Evolutionary conservation across 2,329 filamentous ascomycete species (phyloP).

Genomic region (Fusarium napiforme): DNA sequence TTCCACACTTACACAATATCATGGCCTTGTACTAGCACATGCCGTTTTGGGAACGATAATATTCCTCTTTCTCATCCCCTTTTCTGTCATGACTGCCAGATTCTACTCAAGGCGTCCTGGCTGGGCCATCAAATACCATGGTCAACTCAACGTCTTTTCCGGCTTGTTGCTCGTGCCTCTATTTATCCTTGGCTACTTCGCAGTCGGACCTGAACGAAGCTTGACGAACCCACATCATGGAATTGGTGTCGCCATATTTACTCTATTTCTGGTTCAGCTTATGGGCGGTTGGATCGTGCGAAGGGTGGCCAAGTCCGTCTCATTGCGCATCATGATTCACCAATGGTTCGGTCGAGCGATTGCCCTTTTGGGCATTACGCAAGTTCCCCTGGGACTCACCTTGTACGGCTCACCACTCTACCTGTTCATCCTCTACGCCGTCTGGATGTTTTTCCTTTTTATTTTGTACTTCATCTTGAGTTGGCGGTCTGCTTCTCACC

Average conservation of each 20-base stretch:
- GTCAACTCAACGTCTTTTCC: slow-evolving; percentile 77
- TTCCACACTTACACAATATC: slow-evolving; percentile 74
- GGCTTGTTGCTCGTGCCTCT: slow-evolving; percentile 75
- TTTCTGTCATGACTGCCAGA: slow-evolving; percentile 77
- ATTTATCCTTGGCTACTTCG: slow-evolving; percentile 80
- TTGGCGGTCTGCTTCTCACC: slow-evolving; percentile 70
- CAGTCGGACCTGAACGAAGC: slow-evolving; percentile 77
- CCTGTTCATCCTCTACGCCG: slow-evolving; percentile 85
- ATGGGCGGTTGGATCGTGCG: slow-evolving; percentile 74
- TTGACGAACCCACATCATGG: slow-evolving; percentile 87
- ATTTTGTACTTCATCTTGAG: slow-evolving; percentile 83
- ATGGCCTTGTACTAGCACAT: slow-evolving; percentile 75
- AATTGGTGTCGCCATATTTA: slow-evolving; percentile 83
- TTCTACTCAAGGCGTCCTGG: slow-evolving; percentile 74
- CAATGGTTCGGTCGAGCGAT: slow-evolving; percentile 86
- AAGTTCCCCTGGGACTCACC: slow-evolving; percentile 88
- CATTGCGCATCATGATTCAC: slow-evolving; percentile 74
- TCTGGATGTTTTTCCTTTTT: slow-evolving; percentile 80
- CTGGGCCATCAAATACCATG: slow-evolving; percentile 74
- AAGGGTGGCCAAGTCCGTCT: slow-evolving; percentile 60
- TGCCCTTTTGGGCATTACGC: slow-evolving; percentile 83
- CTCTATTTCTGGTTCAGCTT: slow-evolving; percentile 76
- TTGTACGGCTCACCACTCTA: slow-evolving; percentile 90
- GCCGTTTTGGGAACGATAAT: slow-evolving; percentile 77
- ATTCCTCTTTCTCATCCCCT: slow-evolving; percentile 78